phyloP scores from a whole-genome alignment of 73 alveolate species.

The Urostyla sp. region DNA sequence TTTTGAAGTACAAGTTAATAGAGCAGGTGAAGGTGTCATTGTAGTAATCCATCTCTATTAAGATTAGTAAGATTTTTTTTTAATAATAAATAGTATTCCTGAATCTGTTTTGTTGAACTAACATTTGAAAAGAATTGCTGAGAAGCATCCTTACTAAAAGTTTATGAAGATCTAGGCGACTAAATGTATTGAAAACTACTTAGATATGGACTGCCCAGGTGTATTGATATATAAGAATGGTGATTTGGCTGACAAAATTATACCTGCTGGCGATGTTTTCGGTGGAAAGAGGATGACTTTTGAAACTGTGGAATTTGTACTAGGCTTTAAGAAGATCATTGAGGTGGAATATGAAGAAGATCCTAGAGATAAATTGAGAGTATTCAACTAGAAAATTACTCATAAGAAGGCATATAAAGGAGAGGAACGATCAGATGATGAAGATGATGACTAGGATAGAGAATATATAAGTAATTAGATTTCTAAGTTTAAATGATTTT shows the following conservation, averaged over 20 bases:
- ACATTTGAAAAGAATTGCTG: slow-evolving; percentile 74
- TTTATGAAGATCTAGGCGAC: slow-evolving; percentile 86
- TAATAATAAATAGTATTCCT: slow-evolving; percentile 3
- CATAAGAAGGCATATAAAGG: slow-evolving; percentile 61
- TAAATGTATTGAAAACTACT: slow-evolving; percentile 80
- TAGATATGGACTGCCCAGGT: slow-evolving; percentile 88
- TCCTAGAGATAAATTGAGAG: slow-evolving; percentile 64
- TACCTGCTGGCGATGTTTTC: slow-evolving; percentile 81
- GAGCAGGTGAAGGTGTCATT: slow-evolving; percentile 86
- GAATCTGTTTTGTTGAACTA: slow-evolving; percentile 43
- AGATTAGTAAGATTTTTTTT: slow-evolving; percentile 56
- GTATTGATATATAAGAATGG: slow-evolving; percentile 84
- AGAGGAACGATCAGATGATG: slow-evolving; percentile 79
- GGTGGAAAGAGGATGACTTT: slow-evolving; percentile 81
- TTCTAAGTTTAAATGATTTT: slow-evolving; percentile 3
- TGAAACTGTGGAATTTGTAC: slow-evolving; percentile 83
- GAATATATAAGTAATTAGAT: slow-evolving; percentile 51
- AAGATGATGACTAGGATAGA: slow-evolving; percentile 76
- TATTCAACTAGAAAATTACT: slow-evolving; percentile 59
- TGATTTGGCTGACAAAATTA: slow-evolving; percentile 74
- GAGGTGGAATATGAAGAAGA: slow-evolving; percentile 82
- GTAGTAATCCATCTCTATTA: slow-evolving; percentile 87
- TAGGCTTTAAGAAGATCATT: slow-evolving; percentile 73
- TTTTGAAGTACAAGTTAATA: slow-evolving; percentile 80
- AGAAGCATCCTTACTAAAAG: slow-evolving; percentile 76